Evolutionary conservation across 2,329 filamentous ascomycete species (phyloP).

Genomic region (Apiospora pterosperma): DNA sequence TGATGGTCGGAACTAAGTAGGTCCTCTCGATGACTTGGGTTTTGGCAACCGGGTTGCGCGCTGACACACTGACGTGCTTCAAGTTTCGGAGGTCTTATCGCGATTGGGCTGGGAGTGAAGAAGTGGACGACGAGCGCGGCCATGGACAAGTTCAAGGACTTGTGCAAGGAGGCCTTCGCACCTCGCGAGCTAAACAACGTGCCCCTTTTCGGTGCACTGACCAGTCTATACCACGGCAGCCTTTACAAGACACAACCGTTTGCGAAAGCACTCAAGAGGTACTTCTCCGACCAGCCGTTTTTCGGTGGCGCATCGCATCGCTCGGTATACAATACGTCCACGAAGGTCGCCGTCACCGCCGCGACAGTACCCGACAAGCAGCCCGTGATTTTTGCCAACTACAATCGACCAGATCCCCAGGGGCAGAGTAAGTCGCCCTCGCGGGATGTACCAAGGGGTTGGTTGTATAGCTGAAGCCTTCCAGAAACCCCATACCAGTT

Average conservation of each 20-base stretch:
- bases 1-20: constrained; percentile 29
- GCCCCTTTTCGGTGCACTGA: constrained; percentile 24
- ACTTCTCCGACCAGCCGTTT: constrained; percentile 26
- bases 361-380: constrained; percentile 18
- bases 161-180: constrained; percentile 24
- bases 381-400: constrained; percentile 28
- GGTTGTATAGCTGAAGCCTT: background rate
- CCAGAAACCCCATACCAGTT: constrained; percentile 25
- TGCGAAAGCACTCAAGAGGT: constrained; percentile 20
- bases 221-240: constrained; percentile 27
- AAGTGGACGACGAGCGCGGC: constrained; percentile 27
- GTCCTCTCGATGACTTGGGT: constrained; percentile 3
- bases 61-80: constrained; percentile 5
- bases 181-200: constrained; percentile 25
- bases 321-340: constrained; percentile 18
- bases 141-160: constrained; percentile 27
- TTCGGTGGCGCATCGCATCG: constrained; percentile 24
- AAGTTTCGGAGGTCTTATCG: constrained; percentile 26
- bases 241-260: constrained; percentile 28
- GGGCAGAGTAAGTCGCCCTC: constrained; percentile 15
- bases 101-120: constrained; percentile 28
- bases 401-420: constrained; percentile 25
- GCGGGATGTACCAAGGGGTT: background rate
- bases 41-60: background rate
- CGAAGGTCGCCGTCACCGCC: constrained; percentile 26